Evolutionary conservation across 192 early-diverging fungal species (phyloP).

Genomic region (Coemansia interrupta): DNA sequence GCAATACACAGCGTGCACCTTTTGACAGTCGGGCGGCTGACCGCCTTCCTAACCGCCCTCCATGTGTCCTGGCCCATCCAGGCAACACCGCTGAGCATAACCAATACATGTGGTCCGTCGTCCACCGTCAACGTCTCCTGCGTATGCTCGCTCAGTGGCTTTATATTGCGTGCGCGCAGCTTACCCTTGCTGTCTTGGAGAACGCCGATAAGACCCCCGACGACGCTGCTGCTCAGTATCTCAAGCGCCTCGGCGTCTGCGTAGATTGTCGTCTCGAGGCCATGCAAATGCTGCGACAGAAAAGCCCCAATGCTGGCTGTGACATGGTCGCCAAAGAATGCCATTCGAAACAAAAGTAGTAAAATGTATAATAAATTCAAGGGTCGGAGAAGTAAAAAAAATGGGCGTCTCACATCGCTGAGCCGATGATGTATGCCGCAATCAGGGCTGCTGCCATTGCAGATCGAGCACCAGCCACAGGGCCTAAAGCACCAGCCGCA

Average conservation of each 20-base stretch:
- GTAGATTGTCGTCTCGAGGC: constrained; percentile 42
- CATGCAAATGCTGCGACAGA: constrained; percentile 24
- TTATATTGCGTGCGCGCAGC: constrained; percentile 22
- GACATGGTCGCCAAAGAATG: constrained; percentile 16
- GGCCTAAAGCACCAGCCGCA: constrained; percentile 12
- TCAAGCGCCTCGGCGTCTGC: constrained; percentile 31
- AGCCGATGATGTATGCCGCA: no score
- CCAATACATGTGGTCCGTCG: constrained; percentile 28
- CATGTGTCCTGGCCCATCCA: constrained; percentile 26
- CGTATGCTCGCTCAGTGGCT: constrained; percentile 7
- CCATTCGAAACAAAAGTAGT: neutral
- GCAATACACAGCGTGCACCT: constrained; percentile 37
- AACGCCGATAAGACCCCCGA: constrained; percentile 22
- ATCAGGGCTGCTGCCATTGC: neutral
- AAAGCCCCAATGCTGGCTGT: constrained; percentile 5
- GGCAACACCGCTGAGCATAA: constrained; percentile 27
- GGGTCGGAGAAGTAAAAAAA: neutral
- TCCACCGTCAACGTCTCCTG: constrained; percentile 13
- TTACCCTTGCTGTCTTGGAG: constrained; percentile 3
- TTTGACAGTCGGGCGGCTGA: neutral
- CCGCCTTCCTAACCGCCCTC: constrained; percentile 12
- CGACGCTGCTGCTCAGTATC: constrained; percentile 20
- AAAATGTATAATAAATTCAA: constrained; percentile 1
- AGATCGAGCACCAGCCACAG: neutral
- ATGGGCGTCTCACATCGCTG: no score